Conservation (phyloP, 768 basidiomycete genomes). For the Leccinellum albellum region DNA sequence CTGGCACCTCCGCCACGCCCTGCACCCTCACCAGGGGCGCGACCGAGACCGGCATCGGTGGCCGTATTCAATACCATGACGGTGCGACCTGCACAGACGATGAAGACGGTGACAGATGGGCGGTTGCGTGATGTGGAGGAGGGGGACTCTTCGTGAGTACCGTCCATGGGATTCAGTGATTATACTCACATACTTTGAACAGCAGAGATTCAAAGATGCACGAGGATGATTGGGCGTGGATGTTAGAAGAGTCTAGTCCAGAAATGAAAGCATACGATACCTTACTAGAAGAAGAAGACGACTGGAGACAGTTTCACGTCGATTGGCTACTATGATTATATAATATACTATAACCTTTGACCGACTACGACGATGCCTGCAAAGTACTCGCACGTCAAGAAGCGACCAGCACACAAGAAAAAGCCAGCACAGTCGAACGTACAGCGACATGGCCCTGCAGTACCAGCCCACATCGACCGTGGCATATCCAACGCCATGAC, state of each 20-base stretch:
- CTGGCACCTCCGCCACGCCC: neutral
- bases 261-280: slow-evolving; percentile 12
- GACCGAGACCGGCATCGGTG: slow-evolving; percentile 15
- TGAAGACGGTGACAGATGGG: too few relatives aligned
- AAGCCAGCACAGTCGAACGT: slow-evolving; percentile 26
- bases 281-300: slow-evolving; percentile 34
- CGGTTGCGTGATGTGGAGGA: neutral
- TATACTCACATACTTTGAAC: too few relatives aligned
- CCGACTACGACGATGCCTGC: too few relatives aligned
- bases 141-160: slow-evolving; percentile 6
- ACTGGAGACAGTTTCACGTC: slow-evolving; percentile 58
- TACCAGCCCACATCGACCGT: slow-evolving; percentile 51
- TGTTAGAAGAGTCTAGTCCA: slow-evolving; percentile 31
- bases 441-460: neutral
- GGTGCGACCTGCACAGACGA: neutral
- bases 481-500: slow-evolving; percentile 53
- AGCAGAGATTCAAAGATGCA: too few relatives aligned
- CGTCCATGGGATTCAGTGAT: too few relatives aligned
- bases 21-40: neutral
- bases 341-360: neutral
- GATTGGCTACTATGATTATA: slow-evolving; percentile 32
- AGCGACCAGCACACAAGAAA: slow-evolving; percentile 48
- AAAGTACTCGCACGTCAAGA: slow-evolving; percentile 76
- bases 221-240: slow-evolving; percentile 11
- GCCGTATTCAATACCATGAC: slow-evolving; percentile 1